A percentile compares a stretch with the other conserved stretches of the same genome.
Conservation (phyloP, 1,284 basidiomycete genomes). For the Exobasidium cylindrosporum region DNA sequence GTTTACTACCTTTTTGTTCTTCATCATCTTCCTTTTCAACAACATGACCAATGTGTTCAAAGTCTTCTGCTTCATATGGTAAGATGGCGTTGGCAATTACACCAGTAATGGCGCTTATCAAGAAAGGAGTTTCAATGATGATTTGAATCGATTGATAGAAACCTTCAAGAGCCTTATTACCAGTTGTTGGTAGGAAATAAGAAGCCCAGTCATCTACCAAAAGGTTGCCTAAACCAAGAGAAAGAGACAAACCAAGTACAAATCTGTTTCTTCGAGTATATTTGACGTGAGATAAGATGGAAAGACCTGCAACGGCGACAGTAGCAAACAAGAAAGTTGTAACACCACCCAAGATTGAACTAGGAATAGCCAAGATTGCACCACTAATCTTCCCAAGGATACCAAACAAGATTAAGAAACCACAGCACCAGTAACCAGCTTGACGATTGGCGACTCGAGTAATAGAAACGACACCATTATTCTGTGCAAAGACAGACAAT, state of each 20-base stretch:
- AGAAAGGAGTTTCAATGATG: conserved; percentile 63
- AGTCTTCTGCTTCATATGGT: conserved; percentile 40
- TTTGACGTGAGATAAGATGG: conserved; percentile 67
- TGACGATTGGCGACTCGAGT: conserved; percentile 48
- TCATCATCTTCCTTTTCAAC: background rate
- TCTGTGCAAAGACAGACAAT: conserved; percentile 75
- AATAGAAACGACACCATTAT: conserved; percentile 63
- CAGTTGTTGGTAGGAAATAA: conserved; percentile 55
- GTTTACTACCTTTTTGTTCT: background rate
- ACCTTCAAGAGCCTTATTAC: conserved; percentile 65
- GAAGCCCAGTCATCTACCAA: conserved; percentile 58
- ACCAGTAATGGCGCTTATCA: conserved; percentile 64
- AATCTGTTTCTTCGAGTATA: conserved; percentile 75
- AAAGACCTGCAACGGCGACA: conserved; percentile 64
- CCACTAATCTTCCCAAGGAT: conserved; percentile 75
- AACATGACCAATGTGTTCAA: background rate
- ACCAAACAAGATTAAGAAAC: conserved; percentile 44
- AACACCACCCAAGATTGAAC: conserved; percentile 73
- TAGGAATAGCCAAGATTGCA: conserved; percentile 62
- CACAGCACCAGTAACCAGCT: conserved; percentile 40
- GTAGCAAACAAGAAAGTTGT: conserved; percentile 55
- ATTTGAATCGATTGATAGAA: conserved; percentile 76
- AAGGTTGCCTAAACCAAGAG: conserved; percentile 69
- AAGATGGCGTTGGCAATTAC: conserved; percentile 38
- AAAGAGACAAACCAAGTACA: conserved; percentile 62